Evolutionary conservation across 78 protist genomes (phyloP), one percentile per base, ranked within the genome.

Genomic region (Acrasis kona): DNA sequence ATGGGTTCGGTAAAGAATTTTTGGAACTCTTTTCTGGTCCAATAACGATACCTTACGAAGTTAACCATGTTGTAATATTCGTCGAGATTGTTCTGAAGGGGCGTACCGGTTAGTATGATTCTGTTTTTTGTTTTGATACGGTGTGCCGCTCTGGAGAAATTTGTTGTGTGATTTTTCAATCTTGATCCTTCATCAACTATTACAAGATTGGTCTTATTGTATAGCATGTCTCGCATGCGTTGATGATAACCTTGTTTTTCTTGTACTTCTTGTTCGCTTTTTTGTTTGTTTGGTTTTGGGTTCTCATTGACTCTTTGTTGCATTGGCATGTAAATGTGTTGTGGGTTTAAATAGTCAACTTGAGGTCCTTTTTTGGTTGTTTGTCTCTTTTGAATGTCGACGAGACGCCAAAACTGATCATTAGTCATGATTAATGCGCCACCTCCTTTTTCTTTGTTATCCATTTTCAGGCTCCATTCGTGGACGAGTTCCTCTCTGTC

Each of bases 41-140:
- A 81, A 7, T 82, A 39, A 57, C 61, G 74, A 10, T 81, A 83
- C 5, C 80, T 19, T 5, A 89, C 84, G 37, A 57, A 87, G 27
- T 87, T 77, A 38, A 87, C 74, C 96, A 92, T 92, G 36, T 38
- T 27, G 82, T 78, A 92, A 66, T 90, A 92, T 67, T 92, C 96
- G 12, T 31, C 40, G 9, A 92, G 69, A n/a, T 79, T 77, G 71
- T 92, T 92, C 70, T 92, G 96, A 19, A 92, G 70, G 29, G 96
- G 96, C 10, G 85, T 84, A 2, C 96, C 96, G 0, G 96, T 92
- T 50, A 92, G 82, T 10, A 80, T 69, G 32, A 87, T 70, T 27
- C 90, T 61, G 29, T 71, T 58, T n/a, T 3, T 5, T 2, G 78
- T 65, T 5, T 2, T 3, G 0, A 30, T 28, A 9, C 3, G 1